Evolutionary conservation across 352 stramenopile genomes (phyloP), one percentile per base, ranked within the genome.

Genomic region (Globisporangium heterothallicum): DNA sequence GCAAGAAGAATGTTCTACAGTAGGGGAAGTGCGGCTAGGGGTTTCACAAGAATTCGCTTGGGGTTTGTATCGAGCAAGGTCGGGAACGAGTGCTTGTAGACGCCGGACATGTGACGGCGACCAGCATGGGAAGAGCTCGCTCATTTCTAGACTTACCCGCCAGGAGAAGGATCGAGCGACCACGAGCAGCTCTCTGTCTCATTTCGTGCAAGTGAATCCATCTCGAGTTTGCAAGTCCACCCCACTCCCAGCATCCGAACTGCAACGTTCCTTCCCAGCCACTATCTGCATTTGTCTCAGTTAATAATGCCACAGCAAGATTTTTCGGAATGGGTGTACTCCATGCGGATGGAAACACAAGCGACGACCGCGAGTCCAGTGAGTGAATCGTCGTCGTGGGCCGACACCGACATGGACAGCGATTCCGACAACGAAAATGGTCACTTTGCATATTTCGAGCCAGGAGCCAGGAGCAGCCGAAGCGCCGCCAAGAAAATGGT

Each of bases 401-500:
- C 67, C 45, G 76, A 85, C 55, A 87, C 76, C n/a, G 72, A 86
- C 55, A 77, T 60, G 38, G 68, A 79, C 42, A 70, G 26, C 46
- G 55, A 70, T 51, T 53, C 36, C 27, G 55, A 48, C 55, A 43
- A 58, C 53, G 64, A 70, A 32, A 54, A 18, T 43, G 47, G 54
- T 30, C 56, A 55, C 36, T 57, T 46, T 19, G 24, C 48, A 42
- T 61, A 25, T 48, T 62, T 5, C 24, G 24, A 26, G 29, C 16
- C 29, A 21, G 4, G 19, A 10, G n/a, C n/a, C n/a, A n/a, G 18
- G 32, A 40, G 5, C 43, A 35, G 34, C 32, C 42, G 6, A 18
- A 24, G 24, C 19, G 24, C 49, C 22, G 1, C 16, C 50, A 56
- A 22, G 58, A 72, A 59, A 29, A 59, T 42, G 44, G 16, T 29